Evolutionary conservation across 2,329 filamentous ascomycete genomes (phyloP).

Genomic region (Talaromyces sp.): DNA sequence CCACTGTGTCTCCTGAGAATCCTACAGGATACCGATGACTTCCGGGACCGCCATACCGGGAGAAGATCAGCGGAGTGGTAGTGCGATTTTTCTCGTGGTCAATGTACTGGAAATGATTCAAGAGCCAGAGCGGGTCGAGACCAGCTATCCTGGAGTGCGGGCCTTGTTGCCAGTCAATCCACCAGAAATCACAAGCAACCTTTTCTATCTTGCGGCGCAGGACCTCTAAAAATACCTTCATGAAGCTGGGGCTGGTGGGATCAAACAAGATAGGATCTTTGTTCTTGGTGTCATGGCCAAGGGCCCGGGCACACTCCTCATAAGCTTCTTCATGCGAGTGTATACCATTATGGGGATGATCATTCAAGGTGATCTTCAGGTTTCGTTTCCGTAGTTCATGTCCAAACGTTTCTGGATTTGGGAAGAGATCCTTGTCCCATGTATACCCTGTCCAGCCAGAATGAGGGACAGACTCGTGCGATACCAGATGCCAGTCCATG

Average conservation of each 20-base stretch:
- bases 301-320: constrained; percentile 47
- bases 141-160: constrained; percentile 50
- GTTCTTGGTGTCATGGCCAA: constrained; percentile 48
- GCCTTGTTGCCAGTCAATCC: constrained; percentile 65
- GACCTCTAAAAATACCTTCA: constrained; percentile 55
- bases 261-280: constrained; percentile 54
- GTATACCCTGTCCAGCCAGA: constrained; percentile 59
- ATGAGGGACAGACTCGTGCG: constrained; percentile 40
- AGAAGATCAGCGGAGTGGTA: constrained; percentile 56
- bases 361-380: constrained; percentile 55
- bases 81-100: constrained; percentile 30
- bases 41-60: constrained; percentile 58
- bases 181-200: constrained; percentile 59
- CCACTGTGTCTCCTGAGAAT: constrained; percentile 58
- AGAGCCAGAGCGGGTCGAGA: constrained; percentile 59
- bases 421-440: constrained; percentile 56
- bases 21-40: constrained; percentile 61
- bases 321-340: constrained; percentile 55
- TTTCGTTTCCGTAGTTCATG: constrained; percentile 48
- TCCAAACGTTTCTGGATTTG: constrained; percentile 51
- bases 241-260: constrained; percentile 49
- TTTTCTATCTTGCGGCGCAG: constrained; percentile 54
- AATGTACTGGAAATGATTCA: constrained; percentile 62
- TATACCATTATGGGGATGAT: constrained; percentile 58
- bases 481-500: constrained; percentile 62